Conservation (phyloP, 257 asterid genomes). For the Linaria vulgaris region DNA sequence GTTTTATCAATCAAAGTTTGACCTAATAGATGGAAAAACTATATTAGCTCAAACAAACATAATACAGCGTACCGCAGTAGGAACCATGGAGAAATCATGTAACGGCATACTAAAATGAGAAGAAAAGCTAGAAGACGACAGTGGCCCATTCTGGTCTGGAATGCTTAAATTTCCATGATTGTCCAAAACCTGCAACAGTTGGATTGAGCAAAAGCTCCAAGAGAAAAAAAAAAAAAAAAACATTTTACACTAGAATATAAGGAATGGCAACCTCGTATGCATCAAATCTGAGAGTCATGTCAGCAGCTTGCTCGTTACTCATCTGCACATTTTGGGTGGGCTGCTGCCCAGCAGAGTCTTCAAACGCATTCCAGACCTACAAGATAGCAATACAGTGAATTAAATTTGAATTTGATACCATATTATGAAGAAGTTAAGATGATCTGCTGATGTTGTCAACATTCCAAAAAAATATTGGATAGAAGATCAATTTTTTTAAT, state of each 20-base stretch:
- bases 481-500: neutral
- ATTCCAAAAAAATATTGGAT: constrained; percentile 5
- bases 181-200: constrained; percentile 39
- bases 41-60: constrained; percentile 27
- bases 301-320: constrained; percentile 37
- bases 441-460: neutral
- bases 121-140: constrained; percentile 35
- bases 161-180: constrained; percentile 32
- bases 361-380: constrained; percentile 79
- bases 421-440: constrained; percentile 3
- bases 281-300: constrained; percentile 38
- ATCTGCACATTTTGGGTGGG: constrained; percentile 29
- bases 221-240: constrained; percentile 29
- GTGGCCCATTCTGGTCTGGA: constrained; percentile 37
- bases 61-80: constrained; percentile 40
- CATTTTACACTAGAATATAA: constrained; percentile 19
- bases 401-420: constrained; percentile 7
- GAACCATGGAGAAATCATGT: constrained; percentile 36
- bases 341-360: constrained; percentile 38
- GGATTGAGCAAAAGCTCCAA: constrained; percentile 28
- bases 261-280: constrained; percentile 47
- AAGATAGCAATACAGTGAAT: constrained; percentile 23
- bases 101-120: constrained; percentile 35
- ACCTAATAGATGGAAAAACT: constrained; percentile 5
- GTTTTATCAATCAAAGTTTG: constrained; percentile 22